These are phyloP conservation scores for Corylus americana DNA, from an alignment of 306 rosid species.

Conservation along the genomic window DNA sequence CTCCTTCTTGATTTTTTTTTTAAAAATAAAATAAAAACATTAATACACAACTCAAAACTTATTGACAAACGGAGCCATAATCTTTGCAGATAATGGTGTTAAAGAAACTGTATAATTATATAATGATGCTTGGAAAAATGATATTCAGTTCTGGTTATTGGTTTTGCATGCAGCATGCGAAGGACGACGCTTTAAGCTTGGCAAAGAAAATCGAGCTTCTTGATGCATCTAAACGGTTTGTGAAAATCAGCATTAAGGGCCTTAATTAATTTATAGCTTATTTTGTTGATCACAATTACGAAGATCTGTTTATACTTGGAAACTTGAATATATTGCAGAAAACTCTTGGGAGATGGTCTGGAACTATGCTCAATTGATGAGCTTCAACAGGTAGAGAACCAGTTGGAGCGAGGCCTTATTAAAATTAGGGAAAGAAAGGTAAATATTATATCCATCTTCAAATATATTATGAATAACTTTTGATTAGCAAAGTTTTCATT, in stretches of 20 bases:
- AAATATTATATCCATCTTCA: background rate
- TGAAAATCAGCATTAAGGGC: background rate
- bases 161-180: conserved; percentile 42
- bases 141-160: background rate
- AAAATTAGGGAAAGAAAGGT: conserved; percentile 85
- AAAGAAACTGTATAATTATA: background rate
- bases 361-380: conserved; percentile 62
- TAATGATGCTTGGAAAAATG: background rate
- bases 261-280: background rate
- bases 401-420: conserved; percentile 66
- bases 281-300: conserved; percentile 6
- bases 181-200: conserved; percentile 44
- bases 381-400: conserved; percentile 61
- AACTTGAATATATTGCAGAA: conserved; percentile 44
- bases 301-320: background rate
- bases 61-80: too few species aligned
- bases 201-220: conserved; percentile 59
- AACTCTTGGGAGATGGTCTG: conserved; percentile 72
- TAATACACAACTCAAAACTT: too few species aligned
- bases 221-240: conserved; percentile 63
- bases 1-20: too few species aligned
- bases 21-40: too few species aligned
- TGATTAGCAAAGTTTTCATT: background rate
- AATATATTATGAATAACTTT: background rate
- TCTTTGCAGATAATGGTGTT: background rate